Conservation (phyloP, 176 grass and related monocot species). For the Carex parvula region DNA sequence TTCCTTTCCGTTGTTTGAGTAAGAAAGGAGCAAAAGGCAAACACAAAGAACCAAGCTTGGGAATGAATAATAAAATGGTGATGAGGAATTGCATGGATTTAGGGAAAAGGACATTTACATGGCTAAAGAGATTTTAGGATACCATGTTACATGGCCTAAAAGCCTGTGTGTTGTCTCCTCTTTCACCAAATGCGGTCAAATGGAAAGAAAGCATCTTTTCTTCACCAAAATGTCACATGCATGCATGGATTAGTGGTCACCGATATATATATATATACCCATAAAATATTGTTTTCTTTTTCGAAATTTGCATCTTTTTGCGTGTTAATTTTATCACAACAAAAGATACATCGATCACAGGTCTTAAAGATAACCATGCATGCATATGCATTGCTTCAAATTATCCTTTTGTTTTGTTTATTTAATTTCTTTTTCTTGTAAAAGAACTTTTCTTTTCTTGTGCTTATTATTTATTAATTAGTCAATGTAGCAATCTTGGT, state of each 20-base stretch:
- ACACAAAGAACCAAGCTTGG: constrained; percentile 17
- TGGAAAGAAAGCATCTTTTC: constrained; percentile 29
- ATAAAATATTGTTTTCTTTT: constrained; percentile 11
- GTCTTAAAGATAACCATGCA: too few species aligned
- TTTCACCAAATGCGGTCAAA: constrained; percentile 30
- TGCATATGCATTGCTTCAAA: too few species aligned
- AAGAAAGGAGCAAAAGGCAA: constrained; percentile 24
- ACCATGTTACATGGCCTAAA: constrained; percentile 33
- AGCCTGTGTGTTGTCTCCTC: constrained; percentile 27
- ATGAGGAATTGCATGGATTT: constrained; percentile 19
- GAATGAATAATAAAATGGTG: constrained; percentile 19
- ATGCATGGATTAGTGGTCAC: constrained; percentile 23
- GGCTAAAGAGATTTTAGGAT: constrained; percentile 29
- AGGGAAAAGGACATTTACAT: constrained; percentile 23
- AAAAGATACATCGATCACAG: too few species aligned
- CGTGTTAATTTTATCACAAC: background rate
- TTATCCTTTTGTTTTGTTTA: too few species aligned
- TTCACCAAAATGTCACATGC: constrained; percentile 25
- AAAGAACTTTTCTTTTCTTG: too few species aligned
- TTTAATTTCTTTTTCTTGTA: too few species aligned
- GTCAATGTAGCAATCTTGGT: too few species aligned
- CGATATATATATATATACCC: background rate
- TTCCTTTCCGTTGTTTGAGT: constrained; percentile 22
- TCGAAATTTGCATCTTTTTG: background rate
- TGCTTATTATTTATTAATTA: too few species aligned